These are phyloP conservation scores for Aspergillus sp. DNA, from an alignment of 2,329 filamentous ascomycete genomes.

Conservation along the genomic window DNA sequence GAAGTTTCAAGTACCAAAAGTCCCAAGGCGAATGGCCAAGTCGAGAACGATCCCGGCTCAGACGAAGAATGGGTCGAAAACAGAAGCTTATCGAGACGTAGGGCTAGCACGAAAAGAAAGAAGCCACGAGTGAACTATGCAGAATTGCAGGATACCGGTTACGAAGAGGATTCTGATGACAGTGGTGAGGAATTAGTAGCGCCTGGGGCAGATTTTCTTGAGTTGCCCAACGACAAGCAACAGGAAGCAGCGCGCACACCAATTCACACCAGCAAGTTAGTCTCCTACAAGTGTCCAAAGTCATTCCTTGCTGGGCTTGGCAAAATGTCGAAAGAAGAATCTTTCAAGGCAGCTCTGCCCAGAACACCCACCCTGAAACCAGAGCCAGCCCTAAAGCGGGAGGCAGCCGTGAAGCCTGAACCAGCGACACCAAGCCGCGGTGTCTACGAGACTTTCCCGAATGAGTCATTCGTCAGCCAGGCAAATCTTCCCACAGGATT, in stretches of 20 bases:
- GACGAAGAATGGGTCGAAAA: constrained; percentile 9
- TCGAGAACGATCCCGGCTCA: neutral
- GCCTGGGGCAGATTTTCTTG: constrained; percentile 18
- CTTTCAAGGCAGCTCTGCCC: neutral
- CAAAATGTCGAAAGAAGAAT: neutral
- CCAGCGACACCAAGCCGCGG: neutral
- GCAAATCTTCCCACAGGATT: neutral
- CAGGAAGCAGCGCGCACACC: neutral
- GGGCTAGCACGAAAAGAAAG: neutral
- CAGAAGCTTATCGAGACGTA: neutral
- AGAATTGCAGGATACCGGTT: neutral
- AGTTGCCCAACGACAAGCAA: constrained; percentile 16
- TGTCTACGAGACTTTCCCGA: neutral
- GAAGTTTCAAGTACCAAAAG: neutral
- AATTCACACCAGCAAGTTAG: constrained; percentile 5
- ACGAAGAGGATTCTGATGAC: neutral
- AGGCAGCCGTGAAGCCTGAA: neutral
- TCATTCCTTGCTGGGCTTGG: neutral
- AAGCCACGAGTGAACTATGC: neutral
- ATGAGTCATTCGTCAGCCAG: neutral
- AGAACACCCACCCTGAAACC: too few species aligned
- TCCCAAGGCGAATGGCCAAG: neutral
- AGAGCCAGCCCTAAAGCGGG: neutral
- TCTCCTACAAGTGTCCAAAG: constrained; percentile 16
- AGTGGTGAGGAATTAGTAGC: constrained; percentile 15